Conservation (phyloP, 2,329 filamentous ascomycete species). For the Acrocalymma vagum region DNA sequence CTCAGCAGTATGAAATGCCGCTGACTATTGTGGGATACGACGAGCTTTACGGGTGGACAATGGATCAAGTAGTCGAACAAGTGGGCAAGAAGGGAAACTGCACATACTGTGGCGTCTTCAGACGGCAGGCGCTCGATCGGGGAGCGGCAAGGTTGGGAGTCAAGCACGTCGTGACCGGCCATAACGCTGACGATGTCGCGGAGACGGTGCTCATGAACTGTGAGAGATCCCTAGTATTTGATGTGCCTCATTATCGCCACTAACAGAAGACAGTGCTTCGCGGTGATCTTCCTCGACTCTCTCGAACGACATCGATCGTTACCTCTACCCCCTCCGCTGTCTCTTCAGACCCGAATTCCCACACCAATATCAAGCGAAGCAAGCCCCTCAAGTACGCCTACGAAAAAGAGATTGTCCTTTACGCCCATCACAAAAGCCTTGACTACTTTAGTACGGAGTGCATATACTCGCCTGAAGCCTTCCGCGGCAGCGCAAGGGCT, state of each 20-base stretch:
- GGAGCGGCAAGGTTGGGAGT: constrained; percentile 89
- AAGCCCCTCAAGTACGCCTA: constrained; percentile 99
- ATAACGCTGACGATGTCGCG: constrained; percentile 96
- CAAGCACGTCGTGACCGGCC: constrained; percentile 92
- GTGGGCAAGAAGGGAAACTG: constrained; percentile 99
- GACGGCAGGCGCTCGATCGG: constrained; percentile 90
- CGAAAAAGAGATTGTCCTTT: constrained; percentile 98
- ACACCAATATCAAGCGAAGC: constrained; percentile 90
- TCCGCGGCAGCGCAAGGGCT: constrained; percentile 87
- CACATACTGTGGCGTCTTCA: constrained; percentile 97
- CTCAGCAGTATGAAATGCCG: constrained; percentile 87
- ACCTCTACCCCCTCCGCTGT: constrained; percentile 60
- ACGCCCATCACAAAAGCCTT: constrained; percentile 94
- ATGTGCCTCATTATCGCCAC: background rate
- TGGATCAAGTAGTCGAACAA: constrained; percentile 97
- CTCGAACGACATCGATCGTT: constrained; percentile 88
- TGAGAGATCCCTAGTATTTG: constrained; percentile 18
- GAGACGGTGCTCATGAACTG: constrained; percentile 97
- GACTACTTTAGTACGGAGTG: constrained; percentile 99
- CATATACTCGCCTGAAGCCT: constrained; percentile 97
- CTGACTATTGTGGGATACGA: constrained; percentile 92
- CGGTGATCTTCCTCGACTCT: constrained; percentile 86
- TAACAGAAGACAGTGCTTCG: constrained; percentile 66
- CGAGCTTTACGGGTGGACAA: constrained; percentile 97
- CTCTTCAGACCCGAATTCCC: constrained; percentile 63